Evolutionary conservation across 2,329 filamentous ascomycete genomes (phyloP).

Genomic region (Aspergillus versicolor): DNA sequence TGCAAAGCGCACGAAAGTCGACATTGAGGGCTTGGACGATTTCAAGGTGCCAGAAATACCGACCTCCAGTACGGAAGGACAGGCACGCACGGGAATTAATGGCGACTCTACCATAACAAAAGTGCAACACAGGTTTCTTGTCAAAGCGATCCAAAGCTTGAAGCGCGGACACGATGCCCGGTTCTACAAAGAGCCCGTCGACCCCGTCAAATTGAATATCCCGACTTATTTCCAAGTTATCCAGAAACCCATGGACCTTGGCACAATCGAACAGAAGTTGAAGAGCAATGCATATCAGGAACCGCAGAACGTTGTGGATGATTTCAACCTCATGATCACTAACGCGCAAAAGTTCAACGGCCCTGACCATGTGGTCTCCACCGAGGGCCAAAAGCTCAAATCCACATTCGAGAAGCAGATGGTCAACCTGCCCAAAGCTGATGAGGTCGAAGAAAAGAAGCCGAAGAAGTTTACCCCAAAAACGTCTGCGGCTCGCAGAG

Average conservation of each 20-base stretch:
- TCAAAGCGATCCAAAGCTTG: constrained; percentile 46
- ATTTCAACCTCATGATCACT: constrained; percentile 73
- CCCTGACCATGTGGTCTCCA: constrained; percentile 68
- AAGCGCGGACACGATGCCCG: constrained; percentile 83
- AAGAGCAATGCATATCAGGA: constrained; percentile 68
- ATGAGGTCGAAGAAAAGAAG: constrained; percentile 64
- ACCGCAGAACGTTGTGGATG: constrained; percentile 70
- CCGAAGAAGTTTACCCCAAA: constrained; percentile 45
- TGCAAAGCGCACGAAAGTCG: constrained; percentile 78
- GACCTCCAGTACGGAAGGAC: constrained; percentile 31
- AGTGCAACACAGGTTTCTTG: constrained; percentile 43
- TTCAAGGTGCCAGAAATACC: constrained; percentile 48
- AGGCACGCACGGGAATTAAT: constrained; percentile 15
- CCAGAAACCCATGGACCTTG: constrained; percentile 78
- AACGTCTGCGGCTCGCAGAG: constrained; percentile 48
- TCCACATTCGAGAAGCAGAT: constrained; percentile 62
- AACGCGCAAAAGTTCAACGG: constrained; percentile 87
- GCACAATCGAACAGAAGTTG: constrained; percentile 76
- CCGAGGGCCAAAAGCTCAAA: constrained; percentile 62
- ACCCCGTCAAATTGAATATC: constrained; percentile 70
- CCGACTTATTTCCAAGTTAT: constrained; percentile 73
- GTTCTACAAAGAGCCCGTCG: constrained; percentile 76
- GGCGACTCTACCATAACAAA: constrained; percentile 36
- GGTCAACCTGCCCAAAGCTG: constrained; percentile 57
- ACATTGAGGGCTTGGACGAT: constrained; percentile 49